Base-by-base conservation (phyloP, 208 protist genomes). In the Acanthamoeba royreba region DNA sequence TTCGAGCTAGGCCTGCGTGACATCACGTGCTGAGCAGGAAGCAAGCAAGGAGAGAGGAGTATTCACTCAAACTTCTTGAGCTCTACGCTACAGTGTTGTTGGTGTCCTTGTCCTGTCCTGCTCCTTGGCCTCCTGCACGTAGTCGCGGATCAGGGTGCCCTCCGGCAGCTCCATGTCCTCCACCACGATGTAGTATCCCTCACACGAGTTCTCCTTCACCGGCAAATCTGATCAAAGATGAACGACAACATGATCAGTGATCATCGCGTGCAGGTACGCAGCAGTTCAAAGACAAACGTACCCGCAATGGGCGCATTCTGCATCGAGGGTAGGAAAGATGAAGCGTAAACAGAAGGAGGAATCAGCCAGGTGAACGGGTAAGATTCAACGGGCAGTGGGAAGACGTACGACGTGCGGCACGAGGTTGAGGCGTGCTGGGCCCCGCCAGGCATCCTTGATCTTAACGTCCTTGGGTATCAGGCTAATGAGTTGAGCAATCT, bases 401-500 rank as follows among this genome's bases (percentile, higher is more conserved):
- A 8, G n/a, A 35, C 61, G 28, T 40, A 72, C 61, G 38, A 90
- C 83, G 83, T 90, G 83, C 4, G 83, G 83, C 4, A 61, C 19
- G 52, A 90, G 33, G 49, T 38, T 63, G 22, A 90, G 49, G 35
- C 83, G 83, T 25, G 52, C 83, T 8, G 46, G 47, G 15, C 83
- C 52, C 1, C 38, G 45, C 49, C 47, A 46, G 17, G 52, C 40
- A 11, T 58, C 52, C 49, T 90, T 63, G 52, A 90, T 53, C 40
- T 90, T 46, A 15, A 69, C 49, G 11, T 90, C 31, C 33, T 40
- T 63, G 35, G 47, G 52, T 13, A 47, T 8, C 31, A 90, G 35
- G 53, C 49, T 28, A 4, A 90, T 63, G 8, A 90, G 83, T 38
- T 90, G 83, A 31, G 83, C 83, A 43, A 90, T 69, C 47, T 90